These are phyloP conservation scores for Monosporascus sp. DNA, from an alignment of 2,329 filamentous ascomycete species.

Conservation along the genomic window DNA sequence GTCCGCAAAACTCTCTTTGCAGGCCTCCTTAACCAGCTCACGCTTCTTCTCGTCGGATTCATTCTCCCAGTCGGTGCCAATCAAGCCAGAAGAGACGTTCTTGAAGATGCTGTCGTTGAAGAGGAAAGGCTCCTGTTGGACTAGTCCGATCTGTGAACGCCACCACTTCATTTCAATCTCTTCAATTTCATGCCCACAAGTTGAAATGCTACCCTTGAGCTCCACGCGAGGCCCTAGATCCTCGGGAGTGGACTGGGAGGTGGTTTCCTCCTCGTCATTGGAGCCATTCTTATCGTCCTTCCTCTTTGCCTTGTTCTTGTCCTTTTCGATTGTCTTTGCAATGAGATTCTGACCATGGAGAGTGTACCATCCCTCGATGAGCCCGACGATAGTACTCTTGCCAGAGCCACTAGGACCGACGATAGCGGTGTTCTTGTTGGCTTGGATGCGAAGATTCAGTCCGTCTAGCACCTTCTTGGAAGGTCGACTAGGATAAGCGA, in stretches of 20 bases:
- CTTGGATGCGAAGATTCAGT: slow-evolving; percentile 48
- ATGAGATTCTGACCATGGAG: slow-evolving; percentile 43
- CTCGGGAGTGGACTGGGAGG: not conserved
- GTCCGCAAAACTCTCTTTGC: slow-evolving; percentile 58
- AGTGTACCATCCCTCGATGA: slow-evolving; percentile 66
- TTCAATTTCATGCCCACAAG: slow-evolving; percentile 43
- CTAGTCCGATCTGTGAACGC: slow-evolving; percentile 54
- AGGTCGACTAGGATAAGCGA: slow-evolving; percentile 62
- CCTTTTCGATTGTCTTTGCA: slow-evolving; percentile 33
- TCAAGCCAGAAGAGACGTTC: slow-evolving; percentile 54
- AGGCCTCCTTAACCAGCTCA: slow-evolving; percentile 54
- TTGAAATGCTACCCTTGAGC: slow-evolving; percentile 22
- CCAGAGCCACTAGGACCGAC: slow-evolving; percentile 66
- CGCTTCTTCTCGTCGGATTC: slow-evolving; percentile 45
- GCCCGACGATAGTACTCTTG: slow-evolving; percentile 64
- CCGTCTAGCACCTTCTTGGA: slow-evolving; percentile 54
- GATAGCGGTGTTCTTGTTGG: slow-evolving; percentile 63
- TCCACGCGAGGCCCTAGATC: slow-evolving; percentile 7
- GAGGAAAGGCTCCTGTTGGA: slow-evolving; percentile 60
- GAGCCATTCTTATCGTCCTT: slow-evolving; percentile 19
- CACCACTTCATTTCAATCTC: slow-evolving; percentile 56
- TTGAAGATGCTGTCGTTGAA: slow-evolving; percentile 58
- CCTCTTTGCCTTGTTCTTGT: slow-evolving; percentile 17
- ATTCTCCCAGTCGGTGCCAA: slow-evolving; percentile 43
- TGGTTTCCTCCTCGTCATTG: no score